These are phyloP conservation scores for Chaetomium fimeti DNA, from an alignment of 495 filamentous ascomycete genomes.

Conservation along the genomic window DNA sequence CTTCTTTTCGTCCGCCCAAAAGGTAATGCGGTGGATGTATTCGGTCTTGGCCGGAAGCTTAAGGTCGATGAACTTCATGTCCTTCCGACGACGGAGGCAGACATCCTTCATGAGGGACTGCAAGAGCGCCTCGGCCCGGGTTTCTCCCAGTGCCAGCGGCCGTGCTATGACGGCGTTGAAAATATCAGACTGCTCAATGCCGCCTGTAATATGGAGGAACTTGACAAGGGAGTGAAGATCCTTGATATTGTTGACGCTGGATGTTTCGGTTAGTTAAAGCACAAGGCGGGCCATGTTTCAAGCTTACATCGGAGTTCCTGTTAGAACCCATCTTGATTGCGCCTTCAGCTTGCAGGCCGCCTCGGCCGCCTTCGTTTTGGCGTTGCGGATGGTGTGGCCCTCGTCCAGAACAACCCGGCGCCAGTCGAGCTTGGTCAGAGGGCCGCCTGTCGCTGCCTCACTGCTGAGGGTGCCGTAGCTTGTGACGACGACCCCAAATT, in stretches of 20 bases:
- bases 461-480: conserved; percentile 66
- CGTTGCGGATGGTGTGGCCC: conserved; percentile 82
- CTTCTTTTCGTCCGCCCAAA: conserved; percentile 69
- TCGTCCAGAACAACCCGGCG: conserved; percentile 83
- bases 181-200: conserved; percentile 68
- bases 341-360: conserved; percentile 67
- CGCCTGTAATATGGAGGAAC: conserved; percentile 75
- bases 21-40: conserved; percentile 75
- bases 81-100: conserved; percentile 80
- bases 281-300: neutral
- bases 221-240: conserved; percentile 80
- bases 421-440: conserved; percentile 70
- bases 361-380: conserved; percentile 64
- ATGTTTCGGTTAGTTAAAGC: neutral
- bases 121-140: conserved; percentile 57
- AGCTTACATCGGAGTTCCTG: conserved; percentile 70
- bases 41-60: conserved; percentile 75
- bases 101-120: conserved; percentile 79
- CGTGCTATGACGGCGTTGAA: conserved; percentile 75
- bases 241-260: conserved; percentile 68
- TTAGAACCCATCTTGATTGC: conserved; percentile 76
- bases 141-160: conserved; percentile 60
- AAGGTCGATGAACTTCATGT: conserved; percentile 86
- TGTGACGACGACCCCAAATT: conserved; percentile 76
- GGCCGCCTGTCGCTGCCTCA: conserved; percentile 39